Percentiles rank a stretch among this genome's conserved stretches.
These are phyloP conservation scores for Schwanniomyces yamadae DNA, from an alignment of 805 yeast species.

Conservation along the genomic window DNA sequence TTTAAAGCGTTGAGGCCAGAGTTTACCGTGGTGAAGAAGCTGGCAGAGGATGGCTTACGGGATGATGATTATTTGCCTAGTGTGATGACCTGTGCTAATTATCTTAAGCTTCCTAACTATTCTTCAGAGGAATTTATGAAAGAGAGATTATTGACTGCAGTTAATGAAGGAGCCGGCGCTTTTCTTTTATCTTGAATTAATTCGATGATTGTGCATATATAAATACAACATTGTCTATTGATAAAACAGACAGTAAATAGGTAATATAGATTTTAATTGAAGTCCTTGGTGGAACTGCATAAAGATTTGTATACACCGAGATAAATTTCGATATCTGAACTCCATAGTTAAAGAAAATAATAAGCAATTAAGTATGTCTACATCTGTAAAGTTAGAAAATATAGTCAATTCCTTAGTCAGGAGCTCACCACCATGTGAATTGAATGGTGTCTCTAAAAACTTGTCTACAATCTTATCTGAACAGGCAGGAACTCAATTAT, in stretches of 20 bases:
- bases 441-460: conserved; percentile 25
- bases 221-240: too few relatives aligned
- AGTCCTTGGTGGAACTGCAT: too few relatives aligned
- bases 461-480: conserved; percentile 23
- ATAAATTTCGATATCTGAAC: too few relatives aligned
- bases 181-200: conserved; percentile 59
- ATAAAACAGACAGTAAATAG: too few relatives aligned
- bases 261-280: too few relatives aligned
- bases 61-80: conserved; percentile 88
- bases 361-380: conserved; percentile 7
- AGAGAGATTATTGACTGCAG: conserved; percentile 62
- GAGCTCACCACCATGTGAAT: conserved; percentile 41
- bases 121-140: conserved; percentile 60
- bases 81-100: conserved; percentile 98
- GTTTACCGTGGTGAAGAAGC: conserved; percentile 83
- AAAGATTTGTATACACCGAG: too few relatives aligned
- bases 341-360: not conserved
- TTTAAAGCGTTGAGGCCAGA: conserved; percentile 79
- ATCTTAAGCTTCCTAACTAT: conserved; percentile 85
- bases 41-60: conserved; percentile 63
- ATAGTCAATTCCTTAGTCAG: conserved; percentile 30
- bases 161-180: conserved; percentile 85
- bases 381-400: conserved; percentile 24
- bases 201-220: too few relatives aligned
- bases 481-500: conserved; percentile 13